phyloP scores from a whole-genome alignment of 2,329 filamentous ascomycete genomes.

The Zymoseptoria ardabiliae region DNA sequence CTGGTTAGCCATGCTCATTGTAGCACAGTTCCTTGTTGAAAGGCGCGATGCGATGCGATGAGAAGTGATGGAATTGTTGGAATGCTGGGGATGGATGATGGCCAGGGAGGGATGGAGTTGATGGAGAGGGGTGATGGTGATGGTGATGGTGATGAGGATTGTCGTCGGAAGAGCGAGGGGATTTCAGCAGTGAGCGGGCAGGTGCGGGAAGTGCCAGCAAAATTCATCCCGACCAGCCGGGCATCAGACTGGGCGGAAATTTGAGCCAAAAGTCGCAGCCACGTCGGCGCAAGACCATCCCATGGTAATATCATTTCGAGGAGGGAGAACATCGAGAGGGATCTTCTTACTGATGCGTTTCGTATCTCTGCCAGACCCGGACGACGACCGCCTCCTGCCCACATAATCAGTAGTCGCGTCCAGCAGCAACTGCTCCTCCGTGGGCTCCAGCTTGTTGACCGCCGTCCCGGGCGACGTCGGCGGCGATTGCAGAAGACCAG shows the following conservation, averaged over 20 bases:
- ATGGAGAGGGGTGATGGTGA: not conserved
- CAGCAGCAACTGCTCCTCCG: slow-evolving; percentile 20
- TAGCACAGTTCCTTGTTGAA: slow-evolving; percentile 31
- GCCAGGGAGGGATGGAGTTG: not conserved
- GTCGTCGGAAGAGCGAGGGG: not conserved
- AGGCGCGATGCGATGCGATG: slow-evolving; percentile 20
- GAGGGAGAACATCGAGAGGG: slow-evolving; percentile 1
- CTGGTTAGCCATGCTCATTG: slow-evolving; percentile 25
- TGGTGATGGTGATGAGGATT: not conserved
- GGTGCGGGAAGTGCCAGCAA: not conserved
- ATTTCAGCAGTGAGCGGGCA: not conserved
- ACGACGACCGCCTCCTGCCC: slow-evolving; percentile 25
- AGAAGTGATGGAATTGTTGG: slow-evolving; percentile 12
- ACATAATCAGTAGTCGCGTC: slow-evolving; percentile 24
- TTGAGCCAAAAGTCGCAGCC: not conserved
- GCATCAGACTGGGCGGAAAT: not conserved
- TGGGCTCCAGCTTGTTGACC: not conserved
- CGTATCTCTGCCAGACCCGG: slow-evolving; percentile 23
- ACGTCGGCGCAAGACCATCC: not conserved
- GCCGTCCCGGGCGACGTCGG: not conserved
- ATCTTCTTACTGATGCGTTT: slow-evolving; percentile 28
- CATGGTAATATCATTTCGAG: not conserved
- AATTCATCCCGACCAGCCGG: not conserved
- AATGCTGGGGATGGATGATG: slow-evolving; percentile 13
- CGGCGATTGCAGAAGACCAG: not conserved